phyloP scores from a whole-genome alignment of 768 basidiomycete species.

The Xerocomellus amylosporus region DNA sequence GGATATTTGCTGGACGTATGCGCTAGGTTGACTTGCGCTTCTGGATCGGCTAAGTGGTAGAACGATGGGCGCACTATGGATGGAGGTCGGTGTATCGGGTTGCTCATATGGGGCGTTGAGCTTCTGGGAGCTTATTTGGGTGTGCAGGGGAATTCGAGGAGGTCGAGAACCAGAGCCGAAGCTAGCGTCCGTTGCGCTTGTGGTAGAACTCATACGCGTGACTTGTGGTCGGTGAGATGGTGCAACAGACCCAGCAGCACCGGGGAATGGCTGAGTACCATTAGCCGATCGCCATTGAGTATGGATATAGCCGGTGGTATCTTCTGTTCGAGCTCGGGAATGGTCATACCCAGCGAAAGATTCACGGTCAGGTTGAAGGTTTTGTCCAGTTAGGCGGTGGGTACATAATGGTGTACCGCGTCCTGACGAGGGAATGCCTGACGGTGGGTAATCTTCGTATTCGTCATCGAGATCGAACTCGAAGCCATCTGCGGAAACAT shows the following conservation, averaged over 20 bases:
- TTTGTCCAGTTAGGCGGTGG: conserved; percentile 56
- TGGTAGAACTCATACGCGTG: conserved; percentile 47
- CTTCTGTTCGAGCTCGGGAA: conserved; percentile 69
- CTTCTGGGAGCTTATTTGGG: conserved; percentile 68
- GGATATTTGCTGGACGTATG: conserved; percentile 54
- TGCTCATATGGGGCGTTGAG: conserved; percentile 54
- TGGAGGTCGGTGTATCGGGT: conserved; percentile 37
- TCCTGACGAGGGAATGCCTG: conserved; percentile 51
- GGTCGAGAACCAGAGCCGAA: conserved; percentile 41
- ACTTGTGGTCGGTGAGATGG: conserved; percentile 41
- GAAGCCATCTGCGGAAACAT: conserved; percentile 65
- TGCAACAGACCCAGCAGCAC: conserved; percentile 15
- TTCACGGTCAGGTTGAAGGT: conserved; percentile 59
- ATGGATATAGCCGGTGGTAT: conserved; percentile 59
- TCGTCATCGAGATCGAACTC: conserved; percentile 74
- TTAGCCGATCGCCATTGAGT: conserved; percentile 60
- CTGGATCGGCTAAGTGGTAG: conserved; percentile 56
- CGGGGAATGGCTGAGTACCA: conserved; percentile 37
- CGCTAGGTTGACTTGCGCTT: conserved; percentile 76
- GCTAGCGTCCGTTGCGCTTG: conserved; percentile 41
- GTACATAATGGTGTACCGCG: conserved; percentile 70
- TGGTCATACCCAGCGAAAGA: conserved; percentile 46
- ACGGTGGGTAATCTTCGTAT: conserved; percentile 68
- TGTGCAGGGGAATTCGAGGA: conserved; percentile 46
- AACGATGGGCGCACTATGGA: conserved; percentile 15